phyloP scores from a whole-genome alignment of 2,329 filamentous ascomycete species.

The Myriangium duriaei region DNA sequence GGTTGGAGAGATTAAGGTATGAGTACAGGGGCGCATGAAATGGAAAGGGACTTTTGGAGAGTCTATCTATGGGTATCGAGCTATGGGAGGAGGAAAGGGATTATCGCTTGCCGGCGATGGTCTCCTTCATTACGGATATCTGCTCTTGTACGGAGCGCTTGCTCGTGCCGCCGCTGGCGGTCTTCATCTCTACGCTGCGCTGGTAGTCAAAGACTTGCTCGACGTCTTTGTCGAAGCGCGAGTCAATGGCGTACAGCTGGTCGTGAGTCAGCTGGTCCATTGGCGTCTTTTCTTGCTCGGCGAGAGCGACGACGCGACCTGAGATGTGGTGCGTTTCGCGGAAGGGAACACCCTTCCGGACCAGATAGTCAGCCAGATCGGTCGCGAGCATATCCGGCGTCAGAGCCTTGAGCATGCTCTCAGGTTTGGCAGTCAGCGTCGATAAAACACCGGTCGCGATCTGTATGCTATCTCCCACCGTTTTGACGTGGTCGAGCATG shows the following conservation, averaged over 20 bases:
- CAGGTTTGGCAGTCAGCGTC: constrained; percentile 55
- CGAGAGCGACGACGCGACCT: constrained; percentile 58
- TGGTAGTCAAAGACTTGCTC: constrained; percentile 66
- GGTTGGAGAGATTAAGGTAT: constrained; percentile 51
- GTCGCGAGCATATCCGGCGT: constrained; percentile 74
- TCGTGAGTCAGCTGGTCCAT: constrained; percentile 59
- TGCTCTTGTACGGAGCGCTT: constrained; percentile 53
- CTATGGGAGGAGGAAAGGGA: background rate
- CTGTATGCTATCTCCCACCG: constrained; percentile 64
- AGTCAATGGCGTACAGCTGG: constrained; percentile 56
- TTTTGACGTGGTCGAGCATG: constrained; percentile 76
- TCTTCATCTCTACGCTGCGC: constrained; percentile 66
- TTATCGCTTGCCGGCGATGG: constrained; percentile 19
- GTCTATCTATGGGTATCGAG: constrained; percentile 5
- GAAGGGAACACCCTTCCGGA: constrained; percentile 60
- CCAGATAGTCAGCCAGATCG: constrained; percentile 53
- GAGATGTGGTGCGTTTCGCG: constrained; percentile 70
- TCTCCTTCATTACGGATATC: constrained; percentile 41
- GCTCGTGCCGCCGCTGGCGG: constrained; percentile 67
- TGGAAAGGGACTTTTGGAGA: background rate
- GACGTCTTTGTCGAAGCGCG: constrained; percentile 60
- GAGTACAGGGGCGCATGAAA: constrained; percentile 52
- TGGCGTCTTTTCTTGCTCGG: constrained; percentile 51
- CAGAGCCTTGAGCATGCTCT: constrained; percentile 67
- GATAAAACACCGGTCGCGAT: constrained; percentile 72